Evolutionary conservation across 257 asterid species (phyloP).

Genomic region (Ilex asprella): DNA sequence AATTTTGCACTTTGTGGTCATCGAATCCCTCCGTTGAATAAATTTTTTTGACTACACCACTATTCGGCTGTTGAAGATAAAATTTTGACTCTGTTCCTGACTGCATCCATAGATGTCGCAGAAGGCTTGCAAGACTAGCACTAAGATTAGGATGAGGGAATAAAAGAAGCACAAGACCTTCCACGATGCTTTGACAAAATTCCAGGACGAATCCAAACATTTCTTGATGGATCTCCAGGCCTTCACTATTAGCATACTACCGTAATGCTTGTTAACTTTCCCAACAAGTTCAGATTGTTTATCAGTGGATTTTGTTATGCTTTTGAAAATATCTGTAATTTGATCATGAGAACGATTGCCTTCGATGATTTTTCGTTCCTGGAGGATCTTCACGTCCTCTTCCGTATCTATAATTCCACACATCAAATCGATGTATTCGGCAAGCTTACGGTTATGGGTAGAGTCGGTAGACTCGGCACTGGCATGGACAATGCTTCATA

Average conservation of each 20-base stretch:
- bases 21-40: too few relatives aligned
- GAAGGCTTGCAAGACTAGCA: constrained; percentile 36
- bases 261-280: constrained; percentile 27
- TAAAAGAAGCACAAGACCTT: constrained; percentile 20
- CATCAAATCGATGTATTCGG: constrained; percentile 48
- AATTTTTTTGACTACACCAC: too few relatives aligned
- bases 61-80: too few relatives aligned
- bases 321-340: constrained; percentile 31
- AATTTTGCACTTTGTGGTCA: too few relatives aligned
- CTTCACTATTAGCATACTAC: constrained; percentile 16
- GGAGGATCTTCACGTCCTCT: constrained; percentile 37
- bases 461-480: constrained; percentile 11
- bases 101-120: constrained; percentile 26
- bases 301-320: constrained; percentile 26
- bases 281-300: constrained; percentile 24
- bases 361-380: constrained; percentile 23
- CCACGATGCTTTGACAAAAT: constrained; percentile 8
- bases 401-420: constrained; percentile 36
- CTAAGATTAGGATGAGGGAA: constrained; percentile 17
- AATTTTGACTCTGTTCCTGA: too few relatives aligned
- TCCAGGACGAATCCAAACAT: constrained; percentile 17
- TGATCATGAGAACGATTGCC: constrained; percentile 32
- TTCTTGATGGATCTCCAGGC: constrained; percentile 16
- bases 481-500: constrained; percentile 33
- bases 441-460: constrained; percentile 17